phyloP scores from a whole-genome alignment of 2,329 filamentous ascomycete genomes.

The Rugonectria rugulosa region DNA sequence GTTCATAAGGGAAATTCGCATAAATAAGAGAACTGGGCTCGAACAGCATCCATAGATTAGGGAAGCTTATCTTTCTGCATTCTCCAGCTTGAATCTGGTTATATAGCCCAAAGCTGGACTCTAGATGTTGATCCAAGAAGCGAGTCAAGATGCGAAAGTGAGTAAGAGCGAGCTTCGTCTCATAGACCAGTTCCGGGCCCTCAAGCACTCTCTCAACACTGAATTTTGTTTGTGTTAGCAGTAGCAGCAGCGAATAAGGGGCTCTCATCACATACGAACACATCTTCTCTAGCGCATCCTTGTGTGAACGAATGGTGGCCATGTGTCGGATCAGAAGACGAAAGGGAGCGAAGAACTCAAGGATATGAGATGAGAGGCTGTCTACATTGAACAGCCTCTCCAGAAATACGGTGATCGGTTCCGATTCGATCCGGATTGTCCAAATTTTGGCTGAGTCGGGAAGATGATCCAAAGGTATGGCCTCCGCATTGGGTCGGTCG shows the following conservation, averaged over 20 bases:
- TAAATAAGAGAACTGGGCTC: not conserved
- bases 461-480: not conserved
- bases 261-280: too few species aligned
- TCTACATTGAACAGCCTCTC: not conserved
- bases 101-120: not conserved
- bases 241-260: too few species aligned
- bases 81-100: not conserved
- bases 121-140: not conserved
- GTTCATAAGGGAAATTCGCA: not conserved
- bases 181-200: not conserved
- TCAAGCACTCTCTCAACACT: too few species aligned
- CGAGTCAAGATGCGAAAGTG: not conserved
- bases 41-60: constrained; percentile 8
- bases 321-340: not conserved
- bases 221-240: too few species aligned
- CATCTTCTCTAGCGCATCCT: not conserved
- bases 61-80: not conserved
- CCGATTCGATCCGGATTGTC: not conserved
- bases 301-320: not conserved
- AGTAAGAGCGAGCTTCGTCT: not conserved
- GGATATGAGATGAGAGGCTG: not conserved
- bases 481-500: not conserved
- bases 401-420: not conserved
- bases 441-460: not conserved
- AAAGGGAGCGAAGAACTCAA: constrained; percentile 2